Percentiles rank a stretch among this genome's conserved stretches.
Conservation (phyloP, 164 flowering plant genomes). For the Liriodendron chinense region DNA sequence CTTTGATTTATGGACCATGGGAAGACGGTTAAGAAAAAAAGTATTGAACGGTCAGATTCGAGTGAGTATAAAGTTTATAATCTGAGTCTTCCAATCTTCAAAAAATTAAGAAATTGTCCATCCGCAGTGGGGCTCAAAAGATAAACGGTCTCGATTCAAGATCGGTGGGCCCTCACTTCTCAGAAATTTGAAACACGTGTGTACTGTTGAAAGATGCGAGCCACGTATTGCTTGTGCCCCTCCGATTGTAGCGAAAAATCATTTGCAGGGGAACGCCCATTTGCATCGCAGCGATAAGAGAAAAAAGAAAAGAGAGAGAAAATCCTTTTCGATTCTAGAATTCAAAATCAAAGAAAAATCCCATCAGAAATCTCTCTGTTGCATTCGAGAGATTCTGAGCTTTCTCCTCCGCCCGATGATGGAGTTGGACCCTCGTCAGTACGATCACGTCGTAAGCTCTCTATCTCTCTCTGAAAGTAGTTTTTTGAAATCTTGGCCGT, state of each 20-base stretch:
- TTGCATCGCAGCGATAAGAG: not conserved
- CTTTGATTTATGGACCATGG: too few species aligned
- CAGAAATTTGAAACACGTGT: not conserved
- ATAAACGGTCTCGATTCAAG: not conserved
- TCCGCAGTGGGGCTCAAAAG: not conserved
- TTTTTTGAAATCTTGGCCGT: not conserved
- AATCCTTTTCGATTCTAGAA: not conserved
- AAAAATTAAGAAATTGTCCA: not conserved
- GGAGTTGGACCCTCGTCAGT: conserved; percentile 22
- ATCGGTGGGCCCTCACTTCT: not conserved
- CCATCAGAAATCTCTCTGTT: not conserved
- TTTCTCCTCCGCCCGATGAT: conserved; percentile 4
- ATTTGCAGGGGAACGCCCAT: not conserved
- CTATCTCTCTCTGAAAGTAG: conserved; percentile 1
- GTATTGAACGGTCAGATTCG: too few species aligned
- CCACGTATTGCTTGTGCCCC: not conserved
- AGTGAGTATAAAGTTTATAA: too few species aligned
- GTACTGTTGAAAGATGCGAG: not conserved
- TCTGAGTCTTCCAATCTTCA: too few species aligned
- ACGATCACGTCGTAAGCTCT: conserved; percentile 16
- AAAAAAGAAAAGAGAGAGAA: too few species aligned
- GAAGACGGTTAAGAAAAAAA: too few species aligned
- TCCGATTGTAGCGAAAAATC: not conserved
- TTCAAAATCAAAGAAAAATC: not conserved
- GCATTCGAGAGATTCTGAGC: not conserved